phyloP scores from a whole-genome alignment of 1,139 yeast species.

The Wickerhamomyces sp. region DNA sequence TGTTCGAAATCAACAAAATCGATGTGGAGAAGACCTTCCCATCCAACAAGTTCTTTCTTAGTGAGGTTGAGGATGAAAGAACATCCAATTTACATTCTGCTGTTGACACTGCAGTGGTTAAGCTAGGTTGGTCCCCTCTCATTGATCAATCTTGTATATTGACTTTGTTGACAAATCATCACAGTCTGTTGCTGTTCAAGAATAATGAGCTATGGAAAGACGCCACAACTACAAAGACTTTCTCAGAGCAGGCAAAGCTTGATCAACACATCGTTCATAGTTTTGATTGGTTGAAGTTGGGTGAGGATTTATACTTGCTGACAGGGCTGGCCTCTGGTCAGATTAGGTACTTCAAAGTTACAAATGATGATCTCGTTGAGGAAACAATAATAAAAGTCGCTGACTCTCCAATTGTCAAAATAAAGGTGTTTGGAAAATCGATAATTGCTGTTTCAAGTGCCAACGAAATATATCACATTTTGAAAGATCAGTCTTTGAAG shows the following conservation, averaged over 20 bases:
- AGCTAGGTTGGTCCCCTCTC: slow-evolving; percentile 20
- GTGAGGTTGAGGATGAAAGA: slow-evolving; percentile 15
- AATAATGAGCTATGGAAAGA: slow-evolving; percentile 12
- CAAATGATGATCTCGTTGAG: neutral
- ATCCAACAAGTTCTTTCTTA: slow-evolving; percentile 5
- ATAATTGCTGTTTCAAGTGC: slow-evolving; percentile 10
- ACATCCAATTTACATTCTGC: slow-evolving; percentile 13
- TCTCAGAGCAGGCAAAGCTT: slow-evolving; percentile 11
- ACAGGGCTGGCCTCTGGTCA: slow-evolving; percentile 20
- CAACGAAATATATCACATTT: slow-evolving; percentile 15
- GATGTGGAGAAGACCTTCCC: slow-evolving; percentile 11
- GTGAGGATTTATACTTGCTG: slow-evolving; percentile 5
- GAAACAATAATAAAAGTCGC: slow-evolving; percentile 2
- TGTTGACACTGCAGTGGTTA: slow-evolving; percentile 7
- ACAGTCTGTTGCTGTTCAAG: slow-evolving; percentile 11
- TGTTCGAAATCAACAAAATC: slow-evolving; percentile 14
- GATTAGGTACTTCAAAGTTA: slow-evolving; percentile 4
- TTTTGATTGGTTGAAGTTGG: slow-evolving; percentile 15
- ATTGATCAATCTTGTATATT: slow-evolving; percentile 10
- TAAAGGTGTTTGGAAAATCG: slow-evolving; percentile 4
- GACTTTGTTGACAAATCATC: slow-evolving; percentile 17
- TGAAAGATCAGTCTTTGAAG: neutral
- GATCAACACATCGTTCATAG: slow-evolving; percentile 13
- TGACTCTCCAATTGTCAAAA: slow-evolving; percentile 6
- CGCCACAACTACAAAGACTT: slow-evolving; percentile 5